Base-by-base conservation (phyloP, 495 filamentous ascomycete genomes). In the Xylaria scruposa region DNA sequence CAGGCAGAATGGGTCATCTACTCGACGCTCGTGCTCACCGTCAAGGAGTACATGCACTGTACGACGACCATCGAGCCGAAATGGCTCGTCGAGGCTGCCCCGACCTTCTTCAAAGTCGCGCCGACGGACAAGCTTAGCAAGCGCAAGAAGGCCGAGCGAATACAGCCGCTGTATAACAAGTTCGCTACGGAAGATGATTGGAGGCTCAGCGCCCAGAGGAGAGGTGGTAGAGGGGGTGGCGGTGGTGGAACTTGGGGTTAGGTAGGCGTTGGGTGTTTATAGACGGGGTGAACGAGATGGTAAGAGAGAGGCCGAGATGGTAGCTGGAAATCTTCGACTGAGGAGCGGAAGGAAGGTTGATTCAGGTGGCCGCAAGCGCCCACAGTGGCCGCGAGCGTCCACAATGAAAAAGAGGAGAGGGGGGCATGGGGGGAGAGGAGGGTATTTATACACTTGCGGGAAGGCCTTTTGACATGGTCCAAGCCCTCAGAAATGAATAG, bases 31-130 rank as follows among this genome's bases (percentile, higher is more conserved):
- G 92, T 98, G 0, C 87, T 98, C 72, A 99, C 96, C 10, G 95
- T 92, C 31, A 94, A 97, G 83, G 96, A 99, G 82, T 99, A 98
- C 81, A 98, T 99, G 96, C 94, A 97, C 71, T 91, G 86, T 77
- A 95, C 93, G 9, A 97, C 94, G 0, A 87, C 87, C 4, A 98
- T 99, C 74, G 96, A 99, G 78, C 95, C 96, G 1, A 98, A 97
- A 72, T 93, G 89, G 89, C 83, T 91, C 36, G 95, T 98, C 12
- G 94, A 97, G 71, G 95, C 94, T 12, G 96, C 96, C 31, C 96
- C 96, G 19, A 97, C 94, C 0, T 98, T 98, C 88, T 99, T 99
- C 88, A 97, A 97, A 86, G 93, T 99, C 10, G 96, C 96, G 59
- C 92, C 93, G 24, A 97, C 91, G 19, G 94, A 97, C 78, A 88